Base-by-base conservation (phyloP, 257 asterid genomes). In the Solanum etuberosum region DNA sequence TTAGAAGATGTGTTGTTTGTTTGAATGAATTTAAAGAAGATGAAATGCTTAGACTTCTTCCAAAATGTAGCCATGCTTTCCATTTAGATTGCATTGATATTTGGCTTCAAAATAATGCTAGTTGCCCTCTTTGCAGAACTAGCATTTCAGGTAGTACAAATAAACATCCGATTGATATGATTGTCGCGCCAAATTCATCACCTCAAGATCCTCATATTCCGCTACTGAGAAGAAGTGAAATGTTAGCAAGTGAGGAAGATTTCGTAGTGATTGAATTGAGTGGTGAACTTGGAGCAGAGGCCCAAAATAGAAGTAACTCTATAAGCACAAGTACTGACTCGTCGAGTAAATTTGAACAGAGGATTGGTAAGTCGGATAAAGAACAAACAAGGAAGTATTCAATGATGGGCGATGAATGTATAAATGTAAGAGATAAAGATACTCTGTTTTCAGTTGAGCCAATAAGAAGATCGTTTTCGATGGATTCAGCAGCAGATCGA, bases 391-490 rank as follows among this genome's bases (percentile, higher is more conserved):
- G 92, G 46, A 93, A 93, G 68, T 88, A 78, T 89, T 94, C 98
- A n/a, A 92, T 93, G 38, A 95, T 96, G 98, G 99, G 98, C 32
- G 99, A 95, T 86, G 98, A 94, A 84, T 92, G 94, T 59, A 91
- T 94, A 7, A 57, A 91, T 85, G 91, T 91, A 20, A 90, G 96
- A 51, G 94, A 86, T 35, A 90, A 90, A 57, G 95, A 94, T 46
- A 91, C 92, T 38, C 95, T 91, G 48, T 94, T 96, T 76, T 38
- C 90, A 14, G 51, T 94, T 46, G 92, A 93, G 88, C 94, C 98
- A 0, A 95, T 96, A 59, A 92, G 98, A 67, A 91, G 98, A 85
- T 96, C 99, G 11, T 96, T 95, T 89, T 96, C 98, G 1, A 95
- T 96, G 99, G 99, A 96, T 84, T 96, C 98, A 18, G 98, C 93